Evolutionary conservation across 2,329 filamentous ascomycete species (phyloP), one percentile per base, ranked within the genome.

Genomic region (Fusarium albidum): DNA sequence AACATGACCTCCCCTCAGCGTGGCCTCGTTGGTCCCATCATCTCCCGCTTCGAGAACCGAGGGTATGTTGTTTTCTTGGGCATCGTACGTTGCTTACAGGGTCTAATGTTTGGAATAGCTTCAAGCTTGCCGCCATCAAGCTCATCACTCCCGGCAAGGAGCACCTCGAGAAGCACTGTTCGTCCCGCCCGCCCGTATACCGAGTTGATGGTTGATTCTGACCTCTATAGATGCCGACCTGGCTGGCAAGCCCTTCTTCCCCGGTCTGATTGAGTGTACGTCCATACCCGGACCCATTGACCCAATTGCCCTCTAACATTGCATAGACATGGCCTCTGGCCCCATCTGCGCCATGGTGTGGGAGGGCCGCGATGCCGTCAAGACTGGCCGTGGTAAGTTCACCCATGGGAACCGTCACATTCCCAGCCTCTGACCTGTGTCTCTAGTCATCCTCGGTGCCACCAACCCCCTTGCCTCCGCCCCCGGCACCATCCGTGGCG

Each of bases 291-390:
- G 2, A 13, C 14, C 15, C 25, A 46, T 31, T 18, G 32, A 26
- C 28, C 35, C 12, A 15, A 37, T 18, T 27, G 9, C 15, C 26
- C 7, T 31, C 61, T 65, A 54, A 65, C 44, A 14, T 28, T 6
- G 9, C 17, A 9, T 37, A 96, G 92, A 98, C 87, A 99, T 98
- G 95, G 82, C 87, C 78, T 93, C 88, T 78, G 95, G 95, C 77
- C 95, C 95, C 77, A 94, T 99, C 83, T 89, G 86, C 84, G 95
- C 95, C 83, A 99, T 98, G 94, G 90, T 99, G 81, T 99, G 95
- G 95, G 93, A 99, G 82, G 95, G 95, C 76, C 91, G 90, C 86
- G 93, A 99, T 75, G 95, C 89, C 79, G 93, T 97, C 86, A 98
- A 98, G 91, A 97, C 93, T 69, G 95, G 95, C 80, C 94, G 95